Percentiles rank a stretch among this genome's conserved stretches.
Conservation (phyloP, 2,329 filamentous ascomycete species). For the Apiospora aurea region DNA sequence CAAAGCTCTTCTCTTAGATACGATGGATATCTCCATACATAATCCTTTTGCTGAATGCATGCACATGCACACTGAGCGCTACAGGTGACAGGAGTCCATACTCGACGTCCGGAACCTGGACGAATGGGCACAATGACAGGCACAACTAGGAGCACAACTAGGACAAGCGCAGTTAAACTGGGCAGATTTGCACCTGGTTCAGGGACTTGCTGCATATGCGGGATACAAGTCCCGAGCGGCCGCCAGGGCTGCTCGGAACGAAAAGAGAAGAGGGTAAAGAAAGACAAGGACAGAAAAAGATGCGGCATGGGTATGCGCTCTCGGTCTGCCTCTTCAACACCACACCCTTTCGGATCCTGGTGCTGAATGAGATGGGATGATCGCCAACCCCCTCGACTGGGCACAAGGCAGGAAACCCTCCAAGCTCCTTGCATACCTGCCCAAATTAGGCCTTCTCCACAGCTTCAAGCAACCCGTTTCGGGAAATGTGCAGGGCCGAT, state of each 20-base stretch:
- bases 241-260: slow-evolving; percentile 14
- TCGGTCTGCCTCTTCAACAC: neutral
- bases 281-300: neutral
- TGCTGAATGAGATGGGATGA: slow-evolving; percentile 11
- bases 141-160: neutral
- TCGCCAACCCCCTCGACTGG: neutral
- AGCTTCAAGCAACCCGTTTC: neutral
- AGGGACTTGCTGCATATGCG: slow-evolving; percentile 21
- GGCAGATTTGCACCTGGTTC: slow-evolving; percentile 16
- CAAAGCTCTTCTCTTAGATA: neutral
- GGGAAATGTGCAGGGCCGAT: neutral
- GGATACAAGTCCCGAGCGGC: slow-evolving; percentile 5
- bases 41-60: neutral
- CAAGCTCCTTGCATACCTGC: neutral
- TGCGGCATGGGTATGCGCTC: neutral
- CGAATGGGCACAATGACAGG: neutral
- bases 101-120: neutral
- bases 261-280: neutral
- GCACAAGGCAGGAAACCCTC: neutral
- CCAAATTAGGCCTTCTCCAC: slow-evolving; percentile 12
- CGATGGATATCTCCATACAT: neutral
- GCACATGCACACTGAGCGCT: neutral
- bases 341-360: slow-evolving; percentile 2
- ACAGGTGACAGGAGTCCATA: neutral
- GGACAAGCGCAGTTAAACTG: neutral